Base-by-base conservation (phyloP, 768 basidiomycete species). In the Agaricus subrufescens region DNA sequence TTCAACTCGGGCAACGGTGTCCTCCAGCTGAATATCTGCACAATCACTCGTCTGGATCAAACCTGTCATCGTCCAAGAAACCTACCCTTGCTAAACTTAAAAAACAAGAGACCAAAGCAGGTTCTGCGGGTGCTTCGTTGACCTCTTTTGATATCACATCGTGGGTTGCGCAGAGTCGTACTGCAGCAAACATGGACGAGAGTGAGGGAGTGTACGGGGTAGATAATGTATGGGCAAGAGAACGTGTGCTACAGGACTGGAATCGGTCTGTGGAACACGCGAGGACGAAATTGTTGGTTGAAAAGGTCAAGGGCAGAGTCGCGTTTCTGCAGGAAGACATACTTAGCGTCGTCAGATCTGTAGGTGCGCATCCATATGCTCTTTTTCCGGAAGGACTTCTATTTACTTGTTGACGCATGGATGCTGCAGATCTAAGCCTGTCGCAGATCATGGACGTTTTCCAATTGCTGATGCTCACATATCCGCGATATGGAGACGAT, bases 401-500 rank as follows among this genome's bases (percentile, higher is more conserved):
- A 50, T 58, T 30, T 58, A 55, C 8, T 44, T 56, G 52, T 10
- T 46, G 27, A 46, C n/a, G 23, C 50, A 29, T 54, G 14, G 23
- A 50, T 48, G 38, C 50, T 58, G 27, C 59, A 91, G 89, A 85
- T 63, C 71, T 90, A 51, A 72, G 69, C 37, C 69, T 85, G 50
- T 73, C 80, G 0, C 86, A 89, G 64, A 75, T 73, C 19, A 61
- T 86, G 69, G 91, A 91, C 64, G 63, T 94, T 26, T 87, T 94
- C 68, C 76, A 77, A 56, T 73, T 94, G 4, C 70, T 94, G 48
- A 87, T 86, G 1, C 71, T 83, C 50, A 93, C 89, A 0, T 89
- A 91, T 68, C 83, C 89, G 14, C 83, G 87, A 62, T 94, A 94
- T 74, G 73, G 82, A 44, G 93, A 95, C 66, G 67, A 77, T 2